Conservation (phyloP, 306 rosid genomes). For the Psophocarpus tetragonolobus region DNA sequence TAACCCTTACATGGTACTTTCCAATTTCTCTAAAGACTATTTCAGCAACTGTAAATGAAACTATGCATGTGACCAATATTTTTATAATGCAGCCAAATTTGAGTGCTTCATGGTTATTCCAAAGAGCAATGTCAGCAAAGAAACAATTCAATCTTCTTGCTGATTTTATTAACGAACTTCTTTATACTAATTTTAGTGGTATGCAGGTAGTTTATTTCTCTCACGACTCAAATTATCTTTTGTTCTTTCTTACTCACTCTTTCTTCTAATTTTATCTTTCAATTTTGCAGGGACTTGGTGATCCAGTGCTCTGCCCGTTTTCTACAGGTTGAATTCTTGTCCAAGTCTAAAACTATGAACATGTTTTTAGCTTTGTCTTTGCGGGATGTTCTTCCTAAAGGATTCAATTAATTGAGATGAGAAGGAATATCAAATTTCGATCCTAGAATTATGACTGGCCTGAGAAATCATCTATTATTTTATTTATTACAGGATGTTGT, state of each 20-base stretch:
- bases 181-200: slow-evolving; percentile 66
- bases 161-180: slow-evolving; percentile 89
- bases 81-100: slow-evolving; percentile 75
- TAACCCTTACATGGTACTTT: slow-evolving; percentile 88
- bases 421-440: slow-evolving; percentile 17
- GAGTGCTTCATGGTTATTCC: slow-evolving; percentile 97
- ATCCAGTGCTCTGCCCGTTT: slow-evolving; percentile 92
- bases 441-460: background rate
- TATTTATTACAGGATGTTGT: slow-evolving; percentile 77
- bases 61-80: slow-evolving; percentile 30
- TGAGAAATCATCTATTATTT: background rate
- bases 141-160: slow-evolving; percentile 62
- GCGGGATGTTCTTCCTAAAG: slow-evolving; percentile 11
- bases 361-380: background rate
- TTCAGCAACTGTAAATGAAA: slow-evolving; percentile 27
- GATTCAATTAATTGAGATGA: slow-evolving; percentile 2
- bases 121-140: slow-evolving; percentile 98
- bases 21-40: background rate
- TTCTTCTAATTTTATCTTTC: slow-evolving; percentile 11
- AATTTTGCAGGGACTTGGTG: slow-evolving; percentile 76
- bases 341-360: background rate
- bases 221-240: background rate
- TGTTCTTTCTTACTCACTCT: background rate
- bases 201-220: slow-evolving; percentile 67
- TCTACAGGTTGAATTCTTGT: slow-evolving; percentile 66